A percentile compares a stretch with the other conserved stretches of the same genome.
These are phyloP conservation scores for Simplicillium aogashimaense DNA, from an alignment of 2,329 filamentous ascomycete genomes.

Conservation along the genomic window DNA sequence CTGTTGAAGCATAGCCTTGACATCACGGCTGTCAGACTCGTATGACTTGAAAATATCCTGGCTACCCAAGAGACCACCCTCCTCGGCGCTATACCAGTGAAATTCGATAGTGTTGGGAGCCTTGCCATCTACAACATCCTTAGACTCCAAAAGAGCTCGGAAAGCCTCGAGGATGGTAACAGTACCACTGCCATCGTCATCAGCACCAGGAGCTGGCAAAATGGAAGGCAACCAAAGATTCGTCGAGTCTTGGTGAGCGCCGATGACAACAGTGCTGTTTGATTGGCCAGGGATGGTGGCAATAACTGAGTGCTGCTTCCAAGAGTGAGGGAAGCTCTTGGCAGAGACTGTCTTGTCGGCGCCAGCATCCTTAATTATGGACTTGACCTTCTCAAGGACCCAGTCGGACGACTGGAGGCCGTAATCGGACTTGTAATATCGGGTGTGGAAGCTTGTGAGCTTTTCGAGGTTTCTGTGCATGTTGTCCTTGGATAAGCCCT, in stretches of 20 bases:
- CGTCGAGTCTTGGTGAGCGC: conserved; percentile 91
- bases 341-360: conserved; percentile 60
- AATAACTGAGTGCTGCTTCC: conserved; percentile 87
- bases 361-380: conserved; percentile 61
- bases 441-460: conserved; percentile 69
- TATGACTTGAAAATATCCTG: conserved; percentile 85
- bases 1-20: conserved; percentile 97
- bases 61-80: conserved; percentile 77
- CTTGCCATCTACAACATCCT: conserved; percentile 59
- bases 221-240: conserved; percentile 83
- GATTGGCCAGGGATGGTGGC: conserved; percentile 81
- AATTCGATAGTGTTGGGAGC: conserved; percentile 86
- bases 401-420: conserved; percentile 81
- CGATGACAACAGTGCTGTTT: conserved; percentile 78
- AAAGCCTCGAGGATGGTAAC: conserved; percentile 93
- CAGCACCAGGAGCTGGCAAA: conserved; percentile 81
- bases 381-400: conserved; percentile 66
- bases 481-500: conserved; percentile 61
- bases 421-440: conserved; percentile 71
- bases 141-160: conserved; percentile 65
- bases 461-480: conserved; percentile 72
- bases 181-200: conserved; percentile 87
- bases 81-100: conserved; percentile 91
- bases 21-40: conserved; percentile 58
- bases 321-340: conserved; percentile 67